Evolutionary conservation across 2,329 filamentous ascomycete species (phyloP), one percentile per base, ranked within the genome.

Genomic region (Aspergillus sclerotialis): DNA sequence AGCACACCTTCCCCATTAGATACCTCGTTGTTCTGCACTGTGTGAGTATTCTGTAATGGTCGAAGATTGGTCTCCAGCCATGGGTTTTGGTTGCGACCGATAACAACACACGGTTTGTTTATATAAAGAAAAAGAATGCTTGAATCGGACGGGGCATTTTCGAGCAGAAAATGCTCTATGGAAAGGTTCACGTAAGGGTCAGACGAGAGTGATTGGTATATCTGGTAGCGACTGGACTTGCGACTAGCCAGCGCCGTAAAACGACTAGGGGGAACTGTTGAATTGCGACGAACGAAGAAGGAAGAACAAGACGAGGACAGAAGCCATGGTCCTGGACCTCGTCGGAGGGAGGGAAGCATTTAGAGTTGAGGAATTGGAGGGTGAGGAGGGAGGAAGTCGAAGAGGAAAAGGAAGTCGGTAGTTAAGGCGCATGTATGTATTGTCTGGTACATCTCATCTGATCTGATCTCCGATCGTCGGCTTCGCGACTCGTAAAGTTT

Each of bases 11-110:
- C 49, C 29, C 27, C 47, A 11, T 48, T 39, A 7, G 33, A 32
- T 47, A 33, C 47, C 40, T 26, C 52, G 16, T 28, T 27, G 2
- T 35, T 25, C 11, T 28, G 32, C 10, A 30, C 42, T 28, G 43
- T 49, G 21, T 43, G 56, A 45, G 52, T 61, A 58, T 42, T 67
- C 52, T 50, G 64, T 51, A 94, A 66, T 1, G 77, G 68, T 25
- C 65, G 65, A 7, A 95, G 72, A 56, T 94, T 85, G 42, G 86
- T 80, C 66, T 98, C 92, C 7, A 86, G 72, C 92, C 90, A 98
- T 35, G 92, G 92, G 59, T 98, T 98, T 67, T 98, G 92, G 60
- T 98, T 98, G 40, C 92, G 80, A 28, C 92, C 92, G 47, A 98
- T 82, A 55, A 98, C 81, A 39, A 98, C 75, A 57, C 85, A 88